Evolutionary conservation across 345 rosid genomes (phyloP), one percentile per base, ranked within the genome.

Genomic region (Murraya koenigii): DNA sequence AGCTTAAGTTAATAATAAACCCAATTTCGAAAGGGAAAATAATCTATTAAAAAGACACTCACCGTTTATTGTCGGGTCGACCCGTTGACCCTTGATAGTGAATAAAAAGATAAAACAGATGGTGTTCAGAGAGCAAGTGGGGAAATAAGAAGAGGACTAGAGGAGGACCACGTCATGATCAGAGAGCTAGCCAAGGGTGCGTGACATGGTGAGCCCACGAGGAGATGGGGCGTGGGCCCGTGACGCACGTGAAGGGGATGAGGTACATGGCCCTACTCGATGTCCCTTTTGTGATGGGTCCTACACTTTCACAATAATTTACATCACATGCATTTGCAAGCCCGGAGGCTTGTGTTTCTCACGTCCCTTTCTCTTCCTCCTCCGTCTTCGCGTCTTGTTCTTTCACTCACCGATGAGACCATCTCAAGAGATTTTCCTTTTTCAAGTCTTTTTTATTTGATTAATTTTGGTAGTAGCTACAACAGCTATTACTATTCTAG

Each of bases 161-260:
- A 41, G 47, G 14, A 44, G 83, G 85, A 77, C 87, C 81, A 82
- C 82, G 2, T 0, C 10, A 9, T 1, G 26, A 1, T 10, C 1
- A 2, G 47, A 2, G 47, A 41, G 47, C 47, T 41, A 0, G 47
- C 47, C 10, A 10, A 10, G 14, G 35, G 71, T 59, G 74, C 35
- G 75, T 4, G 80, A 71, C 79, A 66, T 65, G 72, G 75, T 23
- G 80, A 85, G 85, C 82, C 90, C 85, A 84, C 83, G 8, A 28
- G 20, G 61, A 19, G 79, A 65, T 58, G 56, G 32, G 39, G 75
- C 75, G 80, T 86, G 80, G 88, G 88, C 86, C 76, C 79, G 83
- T 19, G 80, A 54, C 49, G 84, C 92, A 86, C 88, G 90, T 86
- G 90, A 84, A 72, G 83, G 78, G 72, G 82, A 82, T 77, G 77